Conservation (phyloP, 495 filamentous ascomycete species). For the Aspergillus diversus region DNA sequence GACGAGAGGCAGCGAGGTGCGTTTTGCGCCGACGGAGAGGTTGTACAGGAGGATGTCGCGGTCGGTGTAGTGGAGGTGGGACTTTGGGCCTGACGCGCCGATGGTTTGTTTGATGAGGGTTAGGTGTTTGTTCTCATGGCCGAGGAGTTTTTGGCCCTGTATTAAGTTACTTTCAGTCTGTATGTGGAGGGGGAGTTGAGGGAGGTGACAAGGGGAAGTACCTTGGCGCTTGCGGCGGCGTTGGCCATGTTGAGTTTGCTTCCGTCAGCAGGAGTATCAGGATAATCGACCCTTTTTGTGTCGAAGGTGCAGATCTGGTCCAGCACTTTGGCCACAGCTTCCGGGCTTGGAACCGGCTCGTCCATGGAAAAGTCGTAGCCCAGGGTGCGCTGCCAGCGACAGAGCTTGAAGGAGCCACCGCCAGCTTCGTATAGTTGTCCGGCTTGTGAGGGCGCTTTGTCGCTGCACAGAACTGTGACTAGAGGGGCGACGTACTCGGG, state of each 20-base stretch:
- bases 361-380: constrained; percentile 92
- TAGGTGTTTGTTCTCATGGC: constrained; percentile 56
- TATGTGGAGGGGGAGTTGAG: no score
- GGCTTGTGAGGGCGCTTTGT: constrained; percentile 74
- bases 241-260: constrained; percentile 2
- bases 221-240: neutral
- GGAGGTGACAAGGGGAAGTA: no score
- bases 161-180: no score
- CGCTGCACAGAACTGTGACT: constrained; percentile 83
- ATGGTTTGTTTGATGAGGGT: constrained; percentile 77
- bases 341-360: constrained; percentile 74
- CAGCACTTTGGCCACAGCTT: constrained; percentile 80
- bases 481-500: constrained; percentile 96
- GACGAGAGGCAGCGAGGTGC: constrained; percentile 81
- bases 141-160: constrained; percentile 67
- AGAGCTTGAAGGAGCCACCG: constrained; percentile 87
- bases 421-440: constrained; percentile 92
- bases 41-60: constrained; percentile 93
- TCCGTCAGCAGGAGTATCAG: constrained; percentile 49
- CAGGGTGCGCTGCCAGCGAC: constrained; percentile 91
- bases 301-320: constrained; percentile 82
- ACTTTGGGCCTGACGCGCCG: constrained; percentile 66
- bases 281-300: constrained; percentile 87
- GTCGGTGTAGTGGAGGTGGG: constrained; percentile 79
- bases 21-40: constrained; percentile 90